Evolutionary conservation across 2,329 filamentous ascomycete species (phyloP).

Genomic region (Phialophora chinensis): DNA sequence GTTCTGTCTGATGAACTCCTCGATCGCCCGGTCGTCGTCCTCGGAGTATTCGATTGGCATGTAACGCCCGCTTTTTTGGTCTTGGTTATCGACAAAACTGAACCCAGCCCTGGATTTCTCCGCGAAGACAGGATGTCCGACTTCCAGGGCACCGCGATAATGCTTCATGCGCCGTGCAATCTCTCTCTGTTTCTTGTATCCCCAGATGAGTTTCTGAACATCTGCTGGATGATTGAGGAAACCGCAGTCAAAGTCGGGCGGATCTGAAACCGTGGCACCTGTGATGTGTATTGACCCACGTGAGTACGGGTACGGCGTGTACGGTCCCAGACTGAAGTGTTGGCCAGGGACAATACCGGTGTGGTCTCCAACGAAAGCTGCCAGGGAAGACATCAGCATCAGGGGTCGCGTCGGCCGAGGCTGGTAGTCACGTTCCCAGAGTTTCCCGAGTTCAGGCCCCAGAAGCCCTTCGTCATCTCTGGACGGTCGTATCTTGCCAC

Average conservation of each 20-base stretch:
- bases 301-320: slow-evolving; percentile 51
- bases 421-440: too few relatives aligned
- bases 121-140: slow-evolving; percentile 48
- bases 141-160: slow-evolving; percentile 53
- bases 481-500: too few relatives aligned
- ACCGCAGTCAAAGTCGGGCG: slow-evolving; percentile 63
- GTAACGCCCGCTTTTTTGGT: slow-evolving; percentile 47
- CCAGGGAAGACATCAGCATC: too few relatives aligned
- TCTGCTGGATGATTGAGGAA: slow-evolving; percentile 64
- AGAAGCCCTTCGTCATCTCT: too few relatives aligned
- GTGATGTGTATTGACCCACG: slow-evolving; percentile 67
- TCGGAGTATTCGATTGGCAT: slow-evolving; percentile 55
- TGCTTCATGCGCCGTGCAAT: slow-evolving; percentile 62
- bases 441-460: too few relatives aligned
- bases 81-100: slow-evolving; percentile 35
- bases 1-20: slow-evolving; percentile 38
- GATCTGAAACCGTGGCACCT: slow-evolving; percentile 41
- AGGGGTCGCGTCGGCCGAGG: too few relatives aligned
- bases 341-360: too few relatives aligned
- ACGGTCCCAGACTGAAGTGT: too few relatives aligned
- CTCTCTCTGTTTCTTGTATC: slow-evolving; percentile 70
- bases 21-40: slow-evolving; percentile 58
- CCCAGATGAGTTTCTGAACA: slow-evolving; percentile 64
- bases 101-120: slow-evolving; percentile 47
- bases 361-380: too few relatives aligned